These are phyloP conservation scores for Kockovaella imperatae DNA, from an alignment of 768 basidiomycete species.

Conservation along the genomic window DNA sequence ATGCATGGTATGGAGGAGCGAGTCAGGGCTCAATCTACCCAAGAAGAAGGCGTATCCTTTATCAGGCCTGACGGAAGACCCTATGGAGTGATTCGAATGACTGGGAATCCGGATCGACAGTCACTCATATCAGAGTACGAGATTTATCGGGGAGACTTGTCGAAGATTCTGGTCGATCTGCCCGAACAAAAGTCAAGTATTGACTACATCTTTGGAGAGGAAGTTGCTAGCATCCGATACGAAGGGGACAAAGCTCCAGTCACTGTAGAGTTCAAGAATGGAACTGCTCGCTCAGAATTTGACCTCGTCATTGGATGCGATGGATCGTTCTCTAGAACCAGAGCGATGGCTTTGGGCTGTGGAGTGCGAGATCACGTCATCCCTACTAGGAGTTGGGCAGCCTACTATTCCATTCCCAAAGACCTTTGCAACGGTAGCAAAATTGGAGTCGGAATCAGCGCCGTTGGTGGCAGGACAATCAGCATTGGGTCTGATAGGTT, in stretches of 20 bases:
- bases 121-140: conserved; percentile 29
- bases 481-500: too few relatives aligned
- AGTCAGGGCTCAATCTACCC: conserved; percentile 11
- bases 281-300: conserved; percentile 12
- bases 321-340: conserved; percentile 20
- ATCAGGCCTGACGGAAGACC: conserved; percentile 11
- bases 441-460: too few relatives aligned
- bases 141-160: conserved; percentile 35
- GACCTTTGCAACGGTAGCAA: too few relatives aligned
- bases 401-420: neutral
- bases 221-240: conserved; percentile 19
- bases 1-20: conserved; percentile 26
- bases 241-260: conserved; percentile 17
- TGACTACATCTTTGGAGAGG: conserved; percentile 21
- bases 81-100: conserved; percentile 14
- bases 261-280: conserved; percentile 23
- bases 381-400: neutral
- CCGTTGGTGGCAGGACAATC: too few relatives aligned
- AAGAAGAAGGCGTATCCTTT: conserved; percentile 24
- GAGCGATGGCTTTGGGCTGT: conserved; percentile 10
- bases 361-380: neutral
- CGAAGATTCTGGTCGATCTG: conserved; percentile 22
- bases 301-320: conserved; percentile 33
- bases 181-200: conserved; percentile 13
- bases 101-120: neutral